Percentiles rank a stretch among this genome's conserved stretches.
These are phyloP conservation scores for Trametes gibbosa DNA, from an alignment of 768 basidiomycete genomes.

Conservation along the genomic window DNA sequence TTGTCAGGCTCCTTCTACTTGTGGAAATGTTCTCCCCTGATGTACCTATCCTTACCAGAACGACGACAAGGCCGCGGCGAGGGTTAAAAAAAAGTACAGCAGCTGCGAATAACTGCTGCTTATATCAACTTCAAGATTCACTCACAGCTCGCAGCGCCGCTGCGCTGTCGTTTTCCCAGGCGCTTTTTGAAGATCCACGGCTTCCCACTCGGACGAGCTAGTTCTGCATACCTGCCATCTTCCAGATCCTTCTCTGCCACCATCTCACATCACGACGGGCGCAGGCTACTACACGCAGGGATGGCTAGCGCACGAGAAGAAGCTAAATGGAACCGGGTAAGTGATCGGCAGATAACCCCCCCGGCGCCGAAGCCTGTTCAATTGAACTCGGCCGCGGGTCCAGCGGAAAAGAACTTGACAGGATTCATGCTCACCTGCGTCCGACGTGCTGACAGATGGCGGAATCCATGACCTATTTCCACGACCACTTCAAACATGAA, in stretches of 20 bases:
- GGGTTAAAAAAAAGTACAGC: too few species aligned
- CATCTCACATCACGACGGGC: not conserved
- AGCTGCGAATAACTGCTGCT: too few species aligned
- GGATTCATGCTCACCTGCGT: not conserved
- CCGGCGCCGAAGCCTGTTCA: not conserved
- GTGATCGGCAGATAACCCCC: not conserved
- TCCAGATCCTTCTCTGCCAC: not conserved
- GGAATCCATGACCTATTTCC: constrained; percentile 24
- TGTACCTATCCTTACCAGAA: not conserved
- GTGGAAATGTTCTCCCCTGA: not conserved
- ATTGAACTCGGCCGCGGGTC: not conserved
- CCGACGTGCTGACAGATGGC: constrained; percentile 8
- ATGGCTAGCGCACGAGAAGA: constrained; percentile 22
- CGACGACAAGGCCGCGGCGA: too few species aligned
- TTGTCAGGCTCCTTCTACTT: constrained; percentile 6
- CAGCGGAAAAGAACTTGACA: not conserved
- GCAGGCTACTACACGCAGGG: not conserved
- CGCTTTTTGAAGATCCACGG: not conserved
- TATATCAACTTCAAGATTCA: not conserved
- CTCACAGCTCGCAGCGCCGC: not conserved
- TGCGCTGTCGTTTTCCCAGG: not conserved
- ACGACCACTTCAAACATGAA: constrained; percentile 44
- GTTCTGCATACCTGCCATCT: too few species aligned
- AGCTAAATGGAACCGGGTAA: constrained; percentile 21
- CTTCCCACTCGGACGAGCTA: not conserved